Base-by-base conservation (phyloP, 2,329 filamentous ascomycete genomes). In the Claviceps sp. region DNA sequence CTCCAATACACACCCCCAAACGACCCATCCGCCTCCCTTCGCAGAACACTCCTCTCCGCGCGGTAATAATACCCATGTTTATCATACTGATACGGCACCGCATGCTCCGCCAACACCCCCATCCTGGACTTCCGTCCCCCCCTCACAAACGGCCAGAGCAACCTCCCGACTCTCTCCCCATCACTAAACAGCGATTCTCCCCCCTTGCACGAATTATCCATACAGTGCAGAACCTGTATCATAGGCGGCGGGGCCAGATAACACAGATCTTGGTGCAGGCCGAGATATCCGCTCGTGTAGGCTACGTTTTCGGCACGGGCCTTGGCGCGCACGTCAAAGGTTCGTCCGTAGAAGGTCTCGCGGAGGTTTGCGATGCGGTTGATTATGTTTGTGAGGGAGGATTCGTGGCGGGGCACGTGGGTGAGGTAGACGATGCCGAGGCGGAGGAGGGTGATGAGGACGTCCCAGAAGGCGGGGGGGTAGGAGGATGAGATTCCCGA, bases 211-310 rank as follows among this genome's bases (percentile, higher is more conserved):
- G 82, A 84, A 61, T 94, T 95, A 56, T 85, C 78, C 43, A 97
- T 74, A 62, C 89, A 96, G 69, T 97, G 93, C 4, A 97, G 79
- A 24, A 97, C 73, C 67, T 98, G 91, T 50, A 93, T 80, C 37
- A 84, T 81, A 0, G 91, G 91, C 2, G 87, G 82, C 49, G 87
- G 79, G 14, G 77, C 71, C 68, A 93, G 84, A 69, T 97, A 97
- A 52, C 96, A 75, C 42, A 97, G 76, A 64, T 97, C 93, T 80
- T 95, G 93, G 70, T 98, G 93, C 47, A 96, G 82, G 16, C 87
- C 87, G 1, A 97, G 80, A 61, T 83, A 84, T 48, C 84, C 77
- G 61, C 78, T 84, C 1, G 91, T 96, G 69, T 97, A 89, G 10
- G 93, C 91, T 4, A 96, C 87, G 64, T 97, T 97, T 63, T 91